Base-by-base conservation (phyloP, 2,329 filamentous ascomycete genomes). In the Epicoccum nigrum region DNA sequence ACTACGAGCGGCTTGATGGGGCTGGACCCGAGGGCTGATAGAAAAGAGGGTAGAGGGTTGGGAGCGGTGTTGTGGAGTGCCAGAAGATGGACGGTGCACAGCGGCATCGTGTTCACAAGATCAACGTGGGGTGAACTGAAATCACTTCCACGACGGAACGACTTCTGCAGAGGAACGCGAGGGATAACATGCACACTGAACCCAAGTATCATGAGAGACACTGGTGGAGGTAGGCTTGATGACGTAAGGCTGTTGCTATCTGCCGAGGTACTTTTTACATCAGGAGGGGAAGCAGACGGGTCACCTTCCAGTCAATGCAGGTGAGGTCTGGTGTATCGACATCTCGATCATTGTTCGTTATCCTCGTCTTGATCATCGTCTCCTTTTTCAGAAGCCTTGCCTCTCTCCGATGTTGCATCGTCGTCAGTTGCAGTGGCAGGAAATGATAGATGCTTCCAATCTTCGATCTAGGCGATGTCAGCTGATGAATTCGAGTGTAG, bases 51-150 rank as follows among this genome's bases (percentile, higher is more conserved):
- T 19, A 52, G 37, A 3, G 70, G 46, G 28, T 77, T 58, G 5
- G 71, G 60, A 31, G 67, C 60, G 16, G 74, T 61, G 20, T 67
- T 54, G 52, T 68, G 51, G 3, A 82, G 73, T 21, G 75, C 68
- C 38, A 82, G 55, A 49, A 82, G 74, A 58, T 79, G 70, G 38
- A 81, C 59, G 2, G 77, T 77, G 56, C 75, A 78, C 54, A 81
- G 70, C 44, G 79, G 79, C 79, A 82, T 82, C n/a, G 23, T 58
- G 42, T 27, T 28, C 4, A 9, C 21, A 21, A 16, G 4, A 8
- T 20, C 1, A 2, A 12, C 9, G 21, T 12, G 13, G 15, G 13
- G 13, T 8, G 7, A 2, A 4, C 1, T 11, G 15, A 19, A 7
- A 4, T 43, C n/a, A 8, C 13, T 30, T 13, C 9, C 27, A 13